Percentiles rank a stretch among this genome's conserved stretches.
Evolutionary conservation across 2,329 filamentous ascomycete species (phyloP).

Genomic region (Helicocarpus griseus): DNA sequence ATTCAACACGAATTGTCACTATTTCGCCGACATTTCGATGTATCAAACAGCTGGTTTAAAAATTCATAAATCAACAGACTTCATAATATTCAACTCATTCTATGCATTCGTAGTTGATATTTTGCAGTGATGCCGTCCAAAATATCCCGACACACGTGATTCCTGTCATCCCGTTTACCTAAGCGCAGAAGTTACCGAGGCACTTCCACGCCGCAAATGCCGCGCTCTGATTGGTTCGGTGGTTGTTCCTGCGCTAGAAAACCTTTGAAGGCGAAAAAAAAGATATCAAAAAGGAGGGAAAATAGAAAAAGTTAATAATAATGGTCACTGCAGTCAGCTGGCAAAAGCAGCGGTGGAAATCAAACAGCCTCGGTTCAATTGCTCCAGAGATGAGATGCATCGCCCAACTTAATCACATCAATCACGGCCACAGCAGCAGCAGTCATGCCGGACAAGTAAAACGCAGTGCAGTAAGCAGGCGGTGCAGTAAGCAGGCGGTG

Average conservation of each 20-base stretch:
- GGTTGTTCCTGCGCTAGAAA: background rate
- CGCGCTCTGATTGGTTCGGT: background rate
- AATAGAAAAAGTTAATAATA: background rate
- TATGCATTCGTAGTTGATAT: too few species aligned
- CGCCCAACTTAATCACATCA: background rate
- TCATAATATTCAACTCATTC: too few species aligned
- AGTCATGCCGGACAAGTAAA: background rate
- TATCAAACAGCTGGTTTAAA: too few species aligned
- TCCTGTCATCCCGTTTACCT: background rate
- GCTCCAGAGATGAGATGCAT: too few species aligned
- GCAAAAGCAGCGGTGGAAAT: background rate
- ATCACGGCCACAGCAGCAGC: background rate
- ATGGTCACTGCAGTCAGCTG: background rate
- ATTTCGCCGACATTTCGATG: background rate
- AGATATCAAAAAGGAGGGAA: background rate
- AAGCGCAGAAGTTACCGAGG: background rate
- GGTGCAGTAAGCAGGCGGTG: too few species aligned
- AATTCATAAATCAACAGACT: too few species aligned
- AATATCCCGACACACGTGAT: too few species aligned
- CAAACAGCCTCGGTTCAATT: background rate
- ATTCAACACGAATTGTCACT: too few species aligned
- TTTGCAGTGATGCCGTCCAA: too few species aligned
- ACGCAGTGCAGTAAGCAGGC: background rate
- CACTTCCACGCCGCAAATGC: background rate
- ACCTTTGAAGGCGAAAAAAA: background rate